Percentiles rank a stretch among this genome's conserved stretches.
Conservation (phyloP, 352 stramenopile genomes). For the Poterioochromonas sp. region DNA sequence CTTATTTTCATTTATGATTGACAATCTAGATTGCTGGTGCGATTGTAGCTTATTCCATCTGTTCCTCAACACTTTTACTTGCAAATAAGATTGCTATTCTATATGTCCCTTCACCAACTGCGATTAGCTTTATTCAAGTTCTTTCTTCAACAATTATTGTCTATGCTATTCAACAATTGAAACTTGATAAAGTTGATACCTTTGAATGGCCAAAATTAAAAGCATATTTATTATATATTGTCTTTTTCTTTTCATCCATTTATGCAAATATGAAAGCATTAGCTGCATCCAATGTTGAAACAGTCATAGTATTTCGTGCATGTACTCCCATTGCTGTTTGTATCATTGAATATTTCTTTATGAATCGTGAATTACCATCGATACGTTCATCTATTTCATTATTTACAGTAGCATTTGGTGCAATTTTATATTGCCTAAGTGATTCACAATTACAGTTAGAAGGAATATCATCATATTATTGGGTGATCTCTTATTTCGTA, state of each 20-base stretch:
- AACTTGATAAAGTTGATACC: constrained; percentile 38
- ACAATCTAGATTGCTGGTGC: constrained; percentile 30
- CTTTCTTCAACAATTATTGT: constrained; percentile 40
- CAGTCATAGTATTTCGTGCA: constrained; percentile 66
- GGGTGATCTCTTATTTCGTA: constrained; percentile 56
- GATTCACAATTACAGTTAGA: constrained; percentile 55
- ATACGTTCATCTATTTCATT: constrained; percentile 50
- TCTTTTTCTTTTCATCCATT: constrained; percentile 62
- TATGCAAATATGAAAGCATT: constrained; percentile 68
- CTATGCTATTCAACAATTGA: constrained; percentile 35
- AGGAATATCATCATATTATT: constrained; percentile 56
- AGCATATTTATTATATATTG: constrained; percentile 48
- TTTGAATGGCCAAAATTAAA: constrained; percentile 43
- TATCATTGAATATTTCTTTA: constrained; percentile 60
- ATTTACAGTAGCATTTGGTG: constrained; percentile 52
- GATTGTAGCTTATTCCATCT: constrained; percentile 45
- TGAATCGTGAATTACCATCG: constrained; percentile 58
- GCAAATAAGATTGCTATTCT: constrained; percentile 51
- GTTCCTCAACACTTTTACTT: constrained; percentile 47
- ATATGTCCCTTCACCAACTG: constrained; percentile 39
- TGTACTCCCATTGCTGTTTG: constrained; percentile 57
- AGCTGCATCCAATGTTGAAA: constrained; percentile 62
- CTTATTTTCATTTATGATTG: not conserved
- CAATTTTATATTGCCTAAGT: constrained; percentile 56
- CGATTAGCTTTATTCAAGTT: constrained; percentile 48